Evolutionary conservation across 768 basidiomycete genomes (phyloP).

Genomic region (Trametes villosa): DNA sequence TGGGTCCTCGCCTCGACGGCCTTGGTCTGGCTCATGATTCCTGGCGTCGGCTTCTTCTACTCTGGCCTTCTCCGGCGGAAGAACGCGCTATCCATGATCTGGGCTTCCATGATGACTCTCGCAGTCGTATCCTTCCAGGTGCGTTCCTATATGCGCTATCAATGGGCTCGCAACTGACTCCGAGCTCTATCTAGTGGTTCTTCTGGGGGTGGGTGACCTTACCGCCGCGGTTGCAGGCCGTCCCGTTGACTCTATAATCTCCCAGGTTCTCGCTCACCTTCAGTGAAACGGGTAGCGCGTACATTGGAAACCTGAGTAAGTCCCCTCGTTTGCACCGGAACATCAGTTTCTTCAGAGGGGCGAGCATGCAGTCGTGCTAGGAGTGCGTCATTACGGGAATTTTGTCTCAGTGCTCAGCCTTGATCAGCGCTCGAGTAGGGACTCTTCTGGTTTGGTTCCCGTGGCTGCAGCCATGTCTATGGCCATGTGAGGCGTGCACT

Average conservation of each 20-base stretch:
- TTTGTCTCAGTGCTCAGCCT: no score
- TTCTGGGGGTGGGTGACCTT: slow-evolving; percentile 73
- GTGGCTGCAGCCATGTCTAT: no score
- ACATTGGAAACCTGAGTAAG: slow-evolving; percentile 85
- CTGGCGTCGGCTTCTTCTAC: slow-evolving; percentile 83
- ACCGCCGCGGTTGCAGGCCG: neutral
- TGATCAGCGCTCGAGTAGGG: no score
- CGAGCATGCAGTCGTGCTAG: no score
- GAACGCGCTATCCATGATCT: slow-evolving; percentile 92
- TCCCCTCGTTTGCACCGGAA: no score
- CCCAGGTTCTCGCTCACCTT: slow-evolving; percentile 80
- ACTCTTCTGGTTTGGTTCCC: no score
- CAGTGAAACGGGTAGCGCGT: slow-evolving; percentile 62
- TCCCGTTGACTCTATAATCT: slow-evolving; percentile 2
- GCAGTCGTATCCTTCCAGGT: slow-evolving; percentile 88
- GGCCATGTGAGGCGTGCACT: no score
- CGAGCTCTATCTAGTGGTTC: slow-evolving; percentile 70
- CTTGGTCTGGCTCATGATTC: slow-evolving; percentile 73
- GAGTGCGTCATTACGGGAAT: no score
- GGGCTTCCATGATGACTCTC: slow-evolving; percentile 72
- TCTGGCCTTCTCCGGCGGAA: slow-evolving; percentile 90
- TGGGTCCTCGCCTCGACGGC: slow-evolving; percentile 77
- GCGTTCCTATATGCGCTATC: neutral
- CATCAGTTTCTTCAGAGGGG: no score
- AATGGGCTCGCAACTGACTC: neutral